A percentile compares a stretch with the other conserved stretches of the same genome.
These are phyloP conservation scores for Teratosphaeria viscida DNA, from an alignment of 2,329 filamentous ascomycete genomes.

Conservation along the genomic window DNA sequence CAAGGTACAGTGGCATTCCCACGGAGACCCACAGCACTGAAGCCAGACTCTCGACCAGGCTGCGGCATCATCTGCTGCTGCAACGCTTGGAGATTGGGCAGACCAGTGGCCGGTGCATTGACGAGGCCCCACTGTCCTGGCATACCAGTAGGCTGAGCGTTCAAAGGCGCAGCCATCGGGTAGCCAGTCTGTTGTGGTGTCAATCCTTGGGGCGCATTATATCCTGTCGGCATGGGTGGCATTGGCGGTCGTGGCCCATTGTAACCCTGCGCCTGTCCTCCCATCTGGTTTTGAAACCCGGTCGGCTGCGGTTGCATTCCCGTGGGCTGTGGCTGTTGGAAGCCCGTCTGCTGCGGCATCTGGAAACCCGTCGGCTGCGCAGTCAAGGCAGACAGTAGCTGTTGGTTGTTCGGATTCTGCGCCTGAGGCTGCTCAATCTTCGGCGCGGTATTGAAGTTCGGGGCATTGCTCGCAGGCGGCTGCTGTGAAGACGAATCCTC, in stretches of 20 bases:
- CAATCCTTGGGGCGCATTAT: slow-evolving; percentile 49
- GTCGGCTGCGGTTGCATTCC: slow-evolving; percentile 50
- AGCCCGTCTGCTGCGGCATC: slow-evolving; percentile 44
- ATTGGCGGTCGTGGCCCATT: slow-evolving; percentile 69
- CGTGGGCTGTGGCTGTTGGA: slow-evolving; percentile 44
- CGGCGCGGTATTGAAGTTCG: slow-evolving; percentile 55
- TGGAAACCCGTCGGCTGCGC: slow-evolving; percentile 46
- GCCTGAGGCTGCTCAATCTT: slow-evolving; percentile 41
- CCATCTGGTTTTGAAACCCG: slow-evolving; percentile 46
- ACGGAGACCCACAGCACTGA: slow-evolving; percentile 74
- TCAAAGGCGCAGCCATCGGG: slow-evolving; percentile 54
- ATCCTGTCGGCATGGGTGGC: slow-evolving; percentile 68
- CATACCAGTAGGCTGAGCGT: slow-evolving; percentile 85
- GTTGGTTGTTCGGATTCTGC: slow-evolving; percentile 59
- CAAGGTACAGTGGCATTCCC: slow-evolving; percentile 95
- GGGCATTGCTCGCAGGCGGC: slow-evolving; percentile 53
- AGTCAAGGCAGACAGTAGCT: slow-evolving; percentile 48
- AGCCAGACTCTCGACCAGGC: slow-evolving; percentile 76
- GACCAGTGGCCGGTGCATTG: slow-evolving; percentile 76
- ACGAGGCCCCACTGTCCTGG: slow-evolving; percentile 98
- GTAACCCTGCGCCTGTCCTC: slow-evolving; percentile 64
- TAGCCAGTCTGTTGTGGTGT: slow-evolving; percentile 57
- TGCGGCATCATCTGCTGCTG: slow-evolving; percentile 97
- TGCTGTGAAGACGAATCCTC: slow-evolving; percentile 51
- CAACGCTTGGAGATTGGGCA: slow-evolving; percentile 88